Base-by-base conservation (phyloP, 169 alveolate genomes). In the Amoebophrya sp. region DNA sequence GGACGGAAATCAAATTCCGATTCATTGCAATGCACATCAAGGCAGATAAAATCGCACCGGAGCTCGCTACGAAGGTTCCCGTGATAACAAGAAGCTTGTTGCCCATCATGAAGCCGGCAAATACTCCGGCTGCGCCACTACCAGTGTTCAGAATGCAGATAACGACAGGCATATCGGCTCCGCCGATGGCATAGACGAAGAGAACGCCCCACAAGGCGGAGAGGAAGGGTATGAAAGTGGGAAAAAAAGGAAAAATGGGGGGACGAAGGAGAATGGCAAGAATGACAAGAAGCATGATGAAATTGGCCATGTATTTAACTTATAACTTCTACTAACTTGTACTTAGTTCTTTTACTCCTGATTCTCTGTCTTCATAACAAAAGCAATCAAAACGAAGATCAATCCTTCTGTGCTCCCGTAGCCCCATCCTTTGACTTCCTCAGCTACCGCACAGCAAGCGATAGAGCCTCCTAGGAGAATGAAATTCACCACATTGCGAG, bases 1-100 rank as follows among this genome's bases (percentile, higher is more conserved):
- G 96, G 40, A 96, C 97, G 91, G 94, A 95, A 29, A 93, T 36
- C 6, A 97, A 94, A 41, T 96, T 95, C 92, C 99, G 96, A 90
- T 97, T 97, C 98, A 97, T 97, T 29, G 96, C 98, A 78, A 92
- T 90, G 94, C 99, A 97, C 99, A 97, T 97, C 77, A 97, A 95
- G 83, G 97, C 96, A n/a, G 98, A 96, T 40, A 97, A 96, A 91
- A 97, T 96, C 41, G 97, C 97, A 38, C 98, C 99, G 14, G 97
- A 95, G 77, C 97, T 94, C 77, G 98, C 98, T 41, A 97, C 95
- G 78, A 97, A 94, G 34, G 98, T 96, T n/a, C 99, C 99, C 77
- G 92, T 65, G 65, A 95, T 95, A 91, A 96, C 95, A 41, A 96
- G 92, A 12, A 95, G 91, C 89, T 93, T 93, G 92, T 96, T 95